Evolutionary conservation across 2,329 filamentous ascomycete genomes (phyloP).

Genomic region (Fusarium mangiferae): DNA sequence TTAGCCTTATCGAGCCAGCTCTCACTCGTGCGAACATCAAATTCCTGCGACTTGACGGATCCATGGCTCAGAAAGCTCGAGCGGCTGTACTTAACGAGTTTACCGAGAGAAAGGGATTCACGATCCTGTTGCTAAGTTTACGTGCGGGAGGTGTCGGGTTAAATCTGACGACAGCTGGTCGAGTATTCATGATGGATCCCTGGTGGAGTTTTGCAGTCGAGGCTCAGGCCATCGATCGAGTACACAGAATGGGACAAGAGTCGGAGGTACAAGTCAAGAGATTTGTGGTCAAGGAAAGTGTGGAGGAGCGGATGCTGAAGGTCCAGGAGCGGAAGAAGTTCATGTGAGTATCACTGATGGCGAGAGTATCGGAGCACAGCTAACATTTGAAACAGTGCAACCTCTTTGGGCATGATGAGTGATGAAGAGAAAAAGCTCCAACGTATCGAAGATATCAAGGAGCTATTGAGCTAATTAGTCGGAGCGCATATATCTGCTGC

Average conservation of each 20-base stretch:
- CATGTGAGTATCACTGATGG: constrained; percentile 70
- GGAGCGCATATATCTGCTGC: neutral
- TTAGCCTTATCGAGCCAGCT: constrained; percentile 88
- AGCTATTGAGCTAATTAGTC: constrained; percentile 73
- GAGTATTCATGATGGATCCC: constrained; percentile 99
- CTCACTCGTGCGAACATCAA: constrained; percentile 77
- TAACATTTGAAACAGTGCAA: constrained; percentile 70
- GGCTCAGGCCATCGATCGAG: constrained; percentile 95
- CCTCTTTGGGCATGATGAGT: constrained; percentile 91
- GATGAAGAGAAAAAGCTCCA: constrained; percentile 93
- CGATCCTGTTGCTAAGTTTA: constrained; percentile 83
- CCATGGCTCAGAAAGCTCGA: constrained; percentile 86
- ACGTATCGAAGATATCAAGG: constrained; percentile 92
- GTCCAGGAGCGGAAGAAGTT: constrained; percentile 98
- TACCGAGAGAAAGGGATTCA: constrained; percentile 66
- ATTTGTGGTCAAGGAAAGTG: constrained; percentile 89
- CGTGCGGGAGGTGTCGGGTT: constrained; percentile 93
- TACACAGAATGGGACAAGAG: constrained; percentile 96
- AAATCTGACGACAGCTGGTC: constrained; percentile 87
- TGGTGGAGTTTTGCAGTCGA: constrained; percentile 99
- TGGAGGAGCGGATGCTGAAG: constrained; percentile 93
- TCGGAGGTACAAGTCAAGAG: constrained; percentile 85
- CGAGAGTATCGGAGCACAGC: constrained; percentile 10
- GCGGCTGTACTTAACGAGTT: constrained; percentile 83
- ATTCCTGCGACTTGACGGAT: constrained; percentile 89